Base-by-base conservation (phyloP, 306 rosid genomes). In the Acacia confusa region DNA sequence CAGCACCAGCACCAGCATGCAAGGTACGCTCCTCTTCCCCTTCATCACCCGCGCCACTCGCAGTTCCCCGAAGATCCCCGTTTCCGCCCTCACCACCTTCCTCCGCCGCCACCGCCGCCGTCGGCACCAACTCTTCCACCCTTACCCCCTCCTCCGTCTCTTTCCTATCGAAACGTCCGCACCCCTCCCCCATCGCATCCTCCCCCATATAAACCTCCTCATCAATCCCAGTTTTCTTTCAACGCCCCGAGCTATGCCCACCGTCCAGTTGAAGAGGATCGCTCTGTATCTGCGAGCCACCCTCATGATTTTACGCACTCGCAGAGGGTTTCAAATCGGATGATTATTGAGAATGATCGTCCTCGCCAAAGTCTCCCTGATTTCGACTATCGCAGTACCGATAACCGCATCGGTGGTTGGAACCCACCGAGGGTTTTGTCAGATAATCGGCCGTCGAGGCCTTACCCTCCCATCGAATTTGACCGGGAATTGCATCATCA, bases 401-500 rank as follows among this genome's bases (percentile, higher is more conserved):
- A 78, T 57, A 63, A 14, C 27, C 84, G 86, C 1, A 36, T 72
- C 15, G 82, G 77, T 38, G 27, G 44, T 36, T 69, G 81, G 74
- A 82, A 85, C 5, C 78, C 53, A 2, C 52, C 86, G 9, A 80
- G 78, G 76, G 82, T 77, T 83, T 16, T 66, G 71, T 32, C 85
- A 15, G 83, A 86, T 40, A 72, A 74, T 74, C 79, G 45, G 41
- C 68, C 80, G 25, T 79, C 69, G 3, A 72, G 86, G 71, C 14
- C 76, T 19, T 81, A 71, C 40, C 53, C 69, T 44, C 84, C 57
- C 25, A 40, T 50, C 17, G 88, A 63, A 52, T 88, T 70, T n/a
- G 89, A 82, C 16, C 57, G 74, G 30, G 84, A 83, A 45, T 75
- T 61, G 70, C 83, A 12, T 79, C 83, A 8, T 81, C 82, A 82